Conservation (phyloP, 495 filamentous ascomycete species). For the Lophiotrema nucula region DNA sequence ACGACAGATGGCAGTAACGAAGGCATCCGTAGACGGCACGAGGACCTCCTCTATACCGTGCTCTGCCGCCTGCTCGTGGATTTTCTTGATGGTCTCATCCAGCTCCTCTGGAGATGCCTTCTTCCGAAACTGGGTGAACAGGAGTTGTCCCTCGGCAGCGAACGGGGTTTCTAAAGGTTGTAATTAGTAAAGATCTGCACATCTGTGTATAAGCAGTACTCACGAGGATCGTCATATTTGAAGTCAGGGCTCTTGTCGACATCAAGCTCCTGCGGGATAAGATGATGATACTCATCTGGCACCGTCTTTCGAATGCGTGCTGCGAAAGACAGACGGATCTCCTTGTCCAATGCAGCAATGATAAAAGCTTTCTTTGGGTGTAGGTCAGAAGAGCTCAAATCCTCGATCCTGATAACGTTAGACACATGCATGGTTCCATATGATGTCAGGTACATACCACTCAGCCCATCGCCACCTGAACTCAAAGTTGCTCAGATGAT, state of each 20-base stretch:
- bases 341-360: slow-evolving; percentile 85
- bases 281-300: slow-evolving; percentile 74
- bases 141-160: slow-evolving; percentile 71
- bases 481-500: slow-evolving; percentile 97
- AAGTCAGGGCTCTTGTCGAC: slow-evolving; percentile 83
- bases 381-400: slow-evolving; percentile 70
- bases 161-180: slow-evolving; percentile 67
- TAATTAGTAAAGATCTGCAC: neutral
- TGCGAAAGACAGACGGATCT: slow-evolving; percentile 93
- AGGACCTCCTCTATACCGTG: slow-evolving; percentile 67
- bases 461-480: slow-evolving; percentile 99
- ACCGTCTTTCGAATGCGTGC: slow-evolving; percentile 93
- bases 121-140: slow-evolving; percentile 73
- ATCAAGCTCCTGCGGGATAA: slow-evolving; percentile 85
- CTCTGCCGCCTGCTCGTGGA: slow-evolving; percentile 71
- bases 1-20: slow-evolving; percentile 86
- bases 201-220: slow-evolving; percentile 38
- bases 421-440: neutral
- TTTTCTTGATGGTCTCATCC: slow-evolving; percentile 68
- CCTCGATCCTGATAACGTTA: slow-evolving; percentile 60
- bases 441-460: slow-evolving; percentile 62
- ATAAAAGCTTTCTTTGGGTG: slow-evolving; percentile 94
- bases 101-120: slow-evolving; percentile 83
- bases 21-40: slow-evolving; percentile 83
- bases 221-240: slow-evolving; percentile 81